Base-by-base conservation (phyloP, 1,139 yeast species). In the Yamadazyma kanchanaburiensis region DNA sequence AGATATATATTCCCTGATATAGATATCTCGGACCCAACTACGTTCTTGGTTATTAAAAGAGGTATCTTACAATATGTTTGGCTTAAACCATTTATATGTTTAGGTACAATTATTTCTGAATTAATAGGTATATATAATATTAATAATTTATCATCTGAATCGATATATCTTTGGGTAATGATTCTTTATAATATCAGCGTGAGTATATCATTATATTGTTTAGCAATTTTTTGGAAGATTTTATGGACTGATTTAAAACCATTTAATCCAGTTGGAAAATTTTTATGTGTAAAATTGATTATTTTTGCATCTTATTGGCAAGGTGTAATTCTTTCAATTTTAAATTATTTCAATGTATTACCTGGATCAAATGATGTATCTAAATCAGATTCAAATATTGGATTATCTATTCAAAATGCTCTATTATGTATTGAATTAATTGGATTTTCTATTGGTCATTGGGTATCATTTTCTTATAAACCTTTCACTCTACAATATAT, bases 251-350 rank as follows among this genome's bases (percentile, higher is more conserved):
- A 89, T 46, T 67, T 91, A 44, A 70, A 66, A 33, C 88, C 85
- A 0, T 89, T 82, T 59, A 73, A 85, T 32, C 97, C 97, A 2
- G 79, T 91, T 67, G 89, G 95, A 7, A 94, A 94, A 55, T 91
- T 91, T 52, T 56, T 94, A 26, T 88, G 96, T 60, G 95, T 91
- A 31, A 91, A 91, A 53, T 69, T 88, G 42, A 86, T 91, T 35
- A 89, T 94, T 34, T 91, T 91, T 66, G 96, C 96, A 21, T 85
- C 95, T 12, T 91, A 88, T 55, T 91, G 98, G 98, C 98, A 91
- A 53, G 91, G 96, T 0, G 69, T 89, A 15, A 46, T 80, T 0
- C 64, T 91, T 27, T 78, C 86, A 1, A 52, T 83, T 1, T 49
- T 86, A 23, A 77, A 72, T 40, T 69, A 70, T 43, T 55, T 77